Percentiles rank a stretch among this genome's conserved stretches.
Conservation (phyloP, 306 rosid genomes). For the Ormosia emarginata region DNA sequence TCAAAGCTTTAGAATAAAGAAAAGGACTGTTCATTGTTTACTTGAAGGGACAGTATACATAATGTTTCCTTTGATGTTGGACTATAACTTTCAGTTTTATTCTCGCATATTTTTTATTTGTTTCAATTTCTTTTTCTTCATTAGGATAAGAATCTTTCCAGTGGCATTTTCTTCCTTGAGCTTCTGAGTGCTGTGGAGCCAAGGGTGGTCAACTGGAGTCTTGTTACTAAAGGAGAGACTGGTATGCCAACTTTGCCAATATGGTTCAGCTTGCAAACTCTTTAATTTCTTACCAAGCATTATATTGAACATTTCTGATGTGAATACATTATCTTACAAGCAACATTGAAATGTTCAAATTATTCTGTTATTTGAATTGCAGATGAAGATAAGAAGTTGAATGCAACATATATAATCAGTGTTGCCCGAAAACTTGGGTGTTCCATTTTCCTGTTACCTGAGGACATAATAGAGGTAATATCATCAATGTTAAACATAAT, state of each 20-base stretch:
- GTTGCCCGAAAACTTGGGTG: conserved; percentile 98
- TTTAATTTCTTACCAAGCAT: neutral
- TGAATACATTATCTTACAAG: neutral
- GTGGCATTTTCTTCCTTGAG: conserved; percentile 91
- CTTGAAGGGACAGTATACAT: neutral
- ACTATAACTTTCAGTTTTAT: neutral
- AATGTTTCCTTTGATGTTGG: conserved; percentile 7
- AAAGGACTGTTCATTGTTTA: neutral
- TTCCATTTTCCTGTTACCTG: conserved; percentile 95
- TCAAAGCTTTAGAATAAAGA: conserved; percentile 4
- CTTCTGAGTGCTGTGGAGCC: conserved; percentile 95
- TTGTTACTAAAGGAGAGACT: conserved; percentile 92
- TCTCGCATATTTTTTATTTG: neutral
- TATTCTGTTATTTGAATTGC: conserved; percentile 31
- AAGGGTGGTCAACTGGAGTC: conserved; percentile 97
- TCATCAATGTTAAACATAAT: neutral
- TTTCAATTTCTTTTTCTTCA: conserved; percentile 13
- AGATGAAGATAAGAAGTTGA: conserved; percentile 97
- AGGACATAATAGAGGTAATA: conserved; percentile 87
- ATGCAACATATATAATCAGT: conserved; percentile 95
- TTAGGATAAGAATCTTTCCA: conserved; percentile 90
- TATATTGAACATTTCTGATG: conserved; percentile 14
- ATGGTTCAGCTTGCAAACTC: conserved; percentile 11
- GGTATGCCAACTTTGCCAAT: conserved; percentile 46
- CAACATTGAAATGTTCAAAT: conserved; percentile 9